These are phyloP conservation scores for Suhomyces bribrorum DNA, from an alignment of 1,139 yeast species.

Conservation along the genomic window DNA sequence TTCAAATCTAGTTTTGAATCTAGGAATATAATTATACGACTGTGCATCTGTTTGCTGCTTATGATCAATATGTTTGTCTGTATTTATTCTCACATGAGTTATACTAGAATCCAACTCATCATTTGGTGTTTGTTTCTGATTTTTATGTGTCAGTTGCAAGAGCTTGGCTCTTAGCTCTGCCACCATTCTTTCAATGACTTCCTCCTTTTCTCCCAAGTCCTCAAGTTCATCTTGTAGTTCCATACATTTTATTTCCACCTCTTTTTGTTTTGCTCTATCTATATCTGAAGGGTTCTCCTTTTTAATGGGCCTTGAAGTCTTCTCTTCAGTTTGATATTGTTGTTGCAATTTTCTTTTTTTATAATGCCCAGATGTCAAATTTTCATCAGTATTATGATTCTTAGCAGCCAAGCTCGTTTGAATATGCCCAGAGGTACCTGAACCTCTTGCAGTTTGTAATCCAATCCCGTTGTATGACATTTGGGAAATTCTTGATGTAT, in stretches of 20 bases:
- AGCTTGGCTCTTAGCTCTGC: constrained; percentile 17
- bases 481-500: too few species aligned
- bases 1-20: neutral
- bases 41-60: neutral
- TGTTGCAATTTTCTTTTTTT: constrained; percentile 19
- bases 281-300: constrained; percentile 11
- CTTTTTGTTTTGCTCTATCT: constrained; percentile 50
- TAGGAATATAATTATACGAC: neutral
- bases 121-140: neutral
- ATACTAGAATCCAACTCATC: too few species aligned
- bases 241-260: constrained; percentile 55
- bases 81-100: too few species aligned
- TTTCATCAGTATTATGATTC: constrained; percentile 16
- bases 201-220: constrained; percentile 42
- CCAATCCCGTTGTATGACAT: constrained; percentile 76
- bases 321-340: constrained; percentile 17
- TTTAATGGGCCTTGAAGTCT: constrained; percentile 5
- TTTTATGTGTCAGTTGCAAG: neutral
- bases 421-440: constrained; percentile 72
- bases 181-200: constrained; percentile 26
- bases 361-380: constrained; percentile 11
- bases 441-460: constrained; percentile 62
- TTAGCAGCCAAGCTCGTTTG: constrained; percentile 49
- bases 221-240: constrained; percentile 59
- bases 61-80: neutral